A percentile compares a stretch with the other conserved stretches of the same genome.
These are phyloP conservation scores for Fusarium bactridioides DNA, from an alignment of 2,329 filamentous ascomycete species.

Conservation along the genomic window DNA sequence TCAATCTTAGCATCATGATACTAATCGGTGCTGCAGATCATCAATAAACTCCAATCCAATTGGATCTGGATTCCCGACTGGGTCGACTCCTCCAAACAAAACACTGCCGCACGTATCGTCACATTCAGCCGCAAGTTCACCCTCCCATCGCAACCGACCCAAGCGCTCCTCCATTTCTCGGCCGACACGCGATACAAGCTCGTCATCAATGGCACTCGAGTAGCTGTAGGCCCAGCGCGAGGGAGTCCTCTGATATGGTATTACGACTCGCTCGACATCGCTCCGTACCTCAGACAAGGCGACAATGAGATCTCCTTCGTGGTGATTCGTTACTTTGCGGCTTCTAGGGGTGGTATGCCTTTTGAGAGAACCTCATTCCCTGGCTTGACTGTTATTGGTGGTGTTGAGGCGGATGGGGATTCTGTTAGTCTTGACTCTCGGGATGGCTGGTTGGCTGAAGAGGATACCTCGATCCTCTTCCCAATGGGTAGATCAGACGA, in stretches of 20 bases:
- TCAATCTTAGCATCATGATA: rapidly evolving
- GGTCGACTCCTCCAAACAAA: neutral
- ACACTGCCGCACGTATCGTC: neutral
- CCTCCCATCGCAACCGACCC: neutral
- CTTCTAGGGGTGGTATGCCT: neutral
- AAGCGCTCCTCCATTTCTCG: neutral
- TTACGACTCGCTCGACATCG: neutral
- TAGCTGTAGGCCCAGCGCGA: neutral
- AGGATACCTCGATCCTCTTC: neutral
- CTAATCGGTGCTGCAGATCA: neutral
- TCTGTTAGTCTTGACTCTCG: neutral
- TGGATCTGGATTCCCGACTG: neutral
- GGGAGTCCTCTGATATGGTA: neutral
- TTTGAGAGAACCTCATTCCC: neutral
- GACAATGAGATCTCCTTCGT: neutral
- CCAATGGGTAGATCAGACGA: neutral
- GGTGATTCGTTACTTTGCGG: neutral
- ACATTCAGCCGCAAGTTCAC: neutral
- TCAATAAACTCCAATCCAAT: neutral
- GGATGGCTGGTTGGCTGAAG: neutral
- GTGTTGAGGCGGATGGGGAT: neutral
- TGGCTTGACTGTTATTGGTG: neutral
- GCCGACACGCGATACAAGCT: neutral
- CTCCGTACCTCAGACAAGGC: neutral
- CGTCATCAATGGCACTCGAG: neutral